These are phyloP conservation scores for Diospyros lotus DNA, from an alignment of 148 eudicot species.

Conservation along the genomic window DNA sequence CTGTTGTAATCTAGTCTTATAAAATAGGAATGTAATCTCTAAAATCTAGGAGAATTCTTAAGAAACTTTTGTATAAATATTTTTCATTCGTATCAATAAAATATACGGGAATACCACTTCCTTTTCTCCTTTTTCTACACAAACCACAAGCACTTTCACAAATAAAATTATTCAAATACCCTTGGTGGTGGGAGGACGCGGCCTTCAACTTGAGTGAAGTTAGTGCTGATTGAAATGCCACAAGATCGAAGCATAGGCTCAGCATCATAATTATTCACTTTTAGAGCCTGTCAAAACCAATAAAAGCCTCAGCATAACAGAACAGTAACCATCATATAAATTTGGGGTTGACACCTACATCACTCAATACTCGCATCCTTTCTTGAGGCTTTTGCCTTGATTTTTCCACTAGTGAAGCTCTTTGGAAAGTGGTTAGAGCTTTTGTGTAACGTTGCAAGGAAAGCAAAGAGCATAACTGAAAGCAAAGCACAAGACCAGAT, in stretches of 20 bases:
- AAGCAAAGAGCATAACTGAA: constrained; percentile 37
- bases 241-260: constrained; percentile 36
- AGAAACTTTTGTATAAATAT: too few species aligned
- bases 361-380: constrained; percentile 34
- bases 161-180: constrained; percentile 15
- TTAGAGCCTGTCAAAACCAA: constrained; percentile 29
- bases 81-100: too few species aligned
- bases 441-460: constrained; percentile 47
- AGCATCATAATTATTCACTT: constrained; percentile 32
- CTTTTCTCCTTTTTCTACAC: too few species aligned
- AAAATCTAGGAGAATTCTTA: too few species aligned
- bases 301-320: not conserved
- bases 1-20: too few species aligned
- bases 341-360: constrained; percentile 21
- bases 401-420: constrained; percentile 42
- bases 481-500: not conserved
- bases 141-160: not conserved
- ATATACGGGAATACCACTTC: too few species aligned
- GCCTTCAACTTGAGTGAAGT: constrained; percentile 36
- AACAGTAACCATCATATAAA: not conserved
- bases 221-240: constrained; percentile 30
- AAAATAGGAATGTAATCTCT: too few species aligned
- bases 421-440: constrained; percentile 31
- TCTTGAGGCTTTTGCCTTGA: constrained; percentile 39
- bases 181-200: constrained; percentile 39